Percentiles rank a stretch among this genome's conserved stretches.
Conservation (phyloP, 1,139 yeast genomes). For the Yamadazyma taylorii region DNA sequence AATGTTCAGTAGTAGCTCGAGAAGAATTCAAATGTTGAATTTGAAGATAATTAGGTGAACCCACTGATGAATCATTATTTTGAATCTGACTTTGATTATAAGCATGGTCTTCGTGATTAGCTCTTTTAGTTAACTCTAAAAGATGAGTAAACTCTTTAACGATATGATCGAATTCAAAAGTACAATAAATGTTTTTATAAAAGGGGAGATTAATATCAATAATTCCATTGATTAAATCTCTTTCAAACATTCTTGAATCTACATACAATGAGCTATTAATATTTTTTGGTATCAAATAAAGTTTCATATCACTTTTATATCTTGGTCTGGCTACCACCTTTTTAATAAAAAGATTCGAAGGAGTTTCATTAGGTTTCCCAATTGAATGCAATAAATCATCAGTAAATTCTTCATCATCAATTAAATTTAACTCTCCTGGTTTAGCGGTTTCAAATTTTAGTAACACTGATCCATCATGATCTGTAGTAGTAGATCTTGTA, state of each 20-base stretch:
- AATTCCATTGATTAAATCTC: slow-evolving; percentile 53
- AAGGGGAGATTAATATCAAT: slow-evolving; percentile 28
- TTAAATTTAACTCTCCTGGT: slow-evolving; percentile 51
- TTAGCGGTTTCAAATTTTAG: slow-evolving; percentile 54
- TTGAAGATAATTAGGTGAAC: not conserved
- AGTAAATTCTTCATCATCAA: slow-evolving; percentile 48
- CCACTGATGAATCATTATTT: not conserved
- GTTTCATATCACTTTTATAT: slow-evolving; percentile 53
- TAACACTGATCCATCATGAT: slow-evolving; percentile 49
- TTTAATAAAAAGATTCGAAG: slow-evolving; percentile 47
- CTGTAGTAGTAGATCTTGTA: slow-evolving; percentile 55
- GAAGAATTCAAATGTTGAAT: slow-evolving; percentile 1
- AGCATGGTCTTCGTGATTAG: slow-evolving; percentile 1
- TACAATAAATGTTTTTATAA: slow-evolving; percentile 21
- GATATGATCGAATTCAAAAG: slow-evolving; percentile 25
- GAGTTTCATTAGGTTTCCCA: slow-evolving; percentile 41
- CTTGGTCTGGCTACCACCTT: slow-evolving; percentile 52
- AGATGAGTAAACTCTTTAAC: slow-evolving; percentile 19
- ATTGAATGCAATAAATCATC: slow-evolving; percentile 41
- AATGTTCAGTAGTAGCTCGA: too few relatives aligned
- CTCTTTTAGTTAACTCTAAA: slow-evolving; percentile 2
- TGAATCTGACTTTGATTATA: not conserved
- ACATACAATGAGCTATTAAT: slow-evolving; percentile 44
- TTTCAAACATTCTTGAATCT: slow-evolving; percentile 49
- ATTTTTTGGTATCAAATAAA: slow-evolving; percentile 36